These are phyloP conservation scores for Nakazawaea populi DNA, from an alignment of 805 yeast species.

Conservation along the genomic window DNA sequence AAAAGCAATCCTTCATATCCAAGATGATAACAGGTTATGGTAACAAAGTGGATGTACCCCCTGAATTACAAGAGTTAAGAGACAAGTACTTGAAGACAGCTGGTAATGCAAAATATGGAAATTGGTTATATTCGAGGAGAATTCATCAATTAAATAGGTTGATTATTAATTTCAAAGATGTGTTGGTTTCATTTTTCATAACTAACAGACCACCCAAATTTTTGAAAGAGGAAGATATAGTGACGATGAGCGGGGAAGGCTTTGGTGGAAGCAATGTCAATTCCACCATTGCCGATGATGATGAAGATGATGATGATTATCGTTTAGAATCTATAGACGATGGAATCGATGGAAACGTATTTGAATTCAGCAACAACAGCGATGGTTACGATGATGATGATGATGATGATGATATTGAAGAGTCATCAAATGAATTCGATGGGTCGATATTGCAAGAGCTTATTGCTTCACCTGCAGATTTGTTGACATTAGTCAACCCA, in stretches of 20 bases:
- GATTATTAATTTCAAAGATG: slow-evolving; percentile 3
- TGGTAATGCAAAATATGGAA: slow-evolving; percentile 5
- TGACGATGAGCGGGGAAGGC: slow-evolving; percentile 21
- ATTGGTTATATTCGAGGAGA: slow-evolving; percentile 17
- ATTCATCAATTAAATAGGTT: slow-evolving; percentile 8
- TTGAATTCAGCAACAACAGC: slow-evolving; percentile 2
- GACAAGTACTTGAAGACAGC: slow-evolving; percentile 1
- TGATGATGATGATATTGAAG: not conserved
- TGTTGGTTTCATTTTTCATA: slow-evolving; percentile 5
- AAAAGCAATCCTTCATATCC: not conserved
- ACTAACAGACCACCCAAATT: slow-evolving; percentile 1
- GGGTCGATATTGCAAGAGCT: slow-evolving; percentile 10
- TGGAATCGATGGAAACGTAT: slow-evolving; percentile 1
- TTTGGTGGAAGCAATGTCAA: slow-evolving; percentile 17
- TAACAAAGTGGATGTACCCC: slow-evolving; percentile 18
- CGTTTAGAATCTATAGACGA: not conserved
- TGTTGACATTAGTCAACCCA: slow-evolving; percentile 5
- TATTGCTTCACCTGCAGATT: slow-evolving; percentile 9
- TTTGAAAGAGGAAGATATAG: not conserved
- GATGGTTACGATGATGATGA: not conserved
- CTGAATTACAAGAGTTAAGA: slow-evolving; percentile 20
- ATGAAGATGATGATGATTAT: slow-evolving; percentile 1
- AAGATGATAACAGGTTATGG: slow-evolving; percentile 19
- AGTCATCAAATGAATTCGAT: not conserved
- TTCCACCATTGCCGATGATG: slow-evolving; percentile 15